Base-by-base conservation (phyloP, 345 rosid genomes). In the Barbarea vulgaris region DNA sequence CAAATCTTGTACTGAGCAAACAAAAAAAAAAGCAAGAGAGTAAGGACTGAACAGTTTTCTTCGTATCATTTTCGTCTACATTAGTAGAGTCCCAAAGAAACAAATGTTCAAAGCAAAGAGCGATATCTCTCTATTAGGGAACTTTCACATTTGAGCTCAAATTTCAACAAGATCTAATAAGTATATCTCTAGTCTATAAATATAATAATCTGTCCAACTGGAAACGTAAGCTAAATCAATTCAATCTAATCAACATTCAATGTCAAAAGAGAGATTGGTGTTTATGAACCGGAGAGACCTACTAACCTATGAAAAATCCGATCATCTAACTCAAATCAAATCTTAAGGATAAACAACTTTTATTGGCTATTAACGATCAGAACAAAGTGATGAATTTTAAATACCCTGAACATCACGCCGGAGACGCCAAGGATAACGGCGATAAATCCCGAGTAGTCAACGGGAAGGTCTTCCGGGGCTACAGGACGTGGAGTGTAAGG, bases 321-420 rank as follows among this genome's bases (percentile, higher is more conserved):
- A 77, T 21, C 33, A 37, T 21, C 44, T 72, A 59, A 4, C 22
- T 27, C 3, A 55, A 27, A 27, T 24, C 15, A 25, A 59, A 63
- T 55, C 61, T 42, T 5, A 59, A 41, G 17, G 59, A 36, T 48
- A 36, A 51, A 31, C 58, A 61, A 62, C n/a, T 36, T 65, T 36
- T 19, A 53, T 4, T 22, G 67, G 2, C 5, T 51, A n/a, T 27
- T 34, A 41, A 53, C 17, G 9, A 79, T 47, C 55, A 41, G 31
- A 21, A 27, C 4, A 56, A 56, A 66, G 52, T 69, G 33, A 51
- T 27, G 42, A 11, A 13, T 39, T 67, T 21, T 74, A n/a, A n/a
- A n/a, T n/a, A 94, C 96, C 88, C 93, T 84, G 82, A 95, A 95
- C 99, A 95, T 92, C 74, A 92, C 97, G 64, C 97, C 99, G 2